These are phyloP conservation scores for Xenoacremonium recifei DNA, from an alignment of 2,329 filamentous ascomycete species.

Conservation along the genomic window DNA sequence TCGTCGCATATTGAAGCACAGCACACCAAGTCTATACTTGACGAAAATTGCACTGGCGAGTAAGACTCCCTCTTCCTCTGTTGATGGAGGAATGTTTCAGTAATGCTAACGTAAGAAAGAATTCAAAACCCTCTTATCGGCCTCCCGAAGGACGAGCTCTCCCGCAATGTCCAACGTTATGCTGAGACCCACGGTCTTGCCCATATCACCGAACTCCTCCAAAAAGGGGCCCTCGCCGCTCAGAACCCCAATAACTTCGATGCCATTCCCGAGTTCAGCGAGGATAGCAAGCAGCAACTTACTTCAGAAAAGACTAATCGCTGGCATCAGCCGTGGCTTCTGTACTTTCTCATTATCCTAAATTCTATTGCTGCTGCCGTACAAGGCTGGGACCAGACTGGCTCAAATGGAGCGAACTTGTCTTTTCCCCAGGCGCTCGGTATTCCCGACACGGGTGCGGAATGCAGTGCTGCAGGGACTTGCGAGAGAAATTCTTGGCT, in stretches of 20 bases:
- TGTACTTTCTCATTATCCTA: slow-evolving; percentile 41
- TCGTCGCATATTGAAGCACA: no score
- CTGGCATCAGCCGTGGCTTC: slow-evolving; percentile 2
- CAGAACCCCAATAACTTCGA: neutral
- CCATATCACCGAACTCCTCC: neutral
- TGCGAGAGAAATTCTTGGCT: slow-evolving; percentile 40
- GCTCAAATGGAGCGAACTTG: slow-evolving; percentile 56
- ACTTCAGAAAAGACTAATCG: neutral
- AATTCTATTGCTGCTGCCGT: slow-evolving; percentile 57
- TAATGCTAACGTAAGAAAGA: neutral
- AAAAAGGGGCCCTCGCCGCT: neutral
- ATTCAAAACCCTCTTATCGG: neutral
- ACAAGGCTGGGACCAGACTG: slow-evolving; percentile 61
- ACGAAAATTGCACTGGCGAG: no score
- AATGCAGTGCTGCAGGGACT: slow-evolving; percentile 1
- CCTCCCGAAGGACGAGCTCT: neutral
- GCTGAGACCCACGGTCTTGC: neutral
- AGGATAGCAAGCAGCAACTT: neutral
- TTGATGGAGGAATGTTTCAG: no score
- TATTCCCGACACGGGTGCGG: slow-evolving; percentile 28
- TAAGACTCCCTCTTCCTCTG: no score
- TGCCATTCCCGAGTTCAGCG: neutral
- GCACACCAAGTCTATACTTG: no score
- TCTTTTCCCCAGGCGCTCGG: slow-evolving; percentile 49
- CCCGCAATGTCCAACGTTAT: neutral